Evolutionary conservation across 2,329 filamentous ascomycete species (phyloP), one percentile per base, ranked within the genome.

Genomic region (Trichothecium sympodiale): DNA sequence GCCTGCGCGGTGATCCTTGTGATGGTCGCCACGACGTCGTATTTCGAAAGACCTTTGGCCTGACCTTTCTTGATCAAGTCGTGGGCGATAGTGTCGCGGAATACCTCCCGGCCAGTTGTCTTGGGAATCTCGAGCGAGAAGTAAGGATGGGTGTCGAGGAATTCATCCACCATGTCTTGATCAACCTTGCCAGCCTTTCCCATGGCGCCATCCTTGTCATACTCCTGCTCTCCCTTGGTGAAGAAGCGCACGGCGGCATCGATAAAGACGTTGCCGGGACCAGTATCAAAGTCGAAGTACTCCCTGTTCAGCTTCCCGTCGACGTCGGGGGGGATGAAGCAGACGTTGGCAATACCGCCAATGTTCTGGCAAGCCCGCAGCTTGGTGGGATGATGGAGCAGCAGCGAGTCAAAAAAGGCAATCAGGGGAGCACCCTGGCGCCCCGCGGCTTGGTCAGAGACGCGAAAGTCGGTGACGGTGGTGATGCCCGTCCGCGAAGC

Each of bases 251-350:
- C 64, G 3, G 65, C 67, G 14, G 67, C 68, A 48, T 76, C 70
- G 38, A 75, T 75, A 41, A 72, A 64, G 27, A 65, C 53, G 43
- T 73, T 76, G 12, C 71, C 70, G 4, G 69, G 70, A 13, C 70
- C 70, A 7, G 65, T 70, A 43, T 71, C 64, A 16, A 36, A 17
- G 17, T 34, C 33, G 33, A 34, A 34, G 33, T 27, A 34, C 23
- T 27, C 33, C n/a, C n/a, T n/a, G 25, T 34, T 34, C 18, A 34
- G 33, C 18, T 28, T 26, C 3, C 33, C 33, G 33, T 34, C 4
- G 3, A 27, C 33, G 16, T 34, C 33, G 10, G 33, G 33, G 12
- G 18, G 33, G 33, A 34, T 34, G 33, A 34, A 34, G 33, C 33
- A 34, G 8, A 34, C 33, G 18, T 34, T 34, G 33, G 33, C 15